phyloP scores from a whole-genome alignment of 1,139 yeast genomes.

The Taphrina flavorubra region DNA sequence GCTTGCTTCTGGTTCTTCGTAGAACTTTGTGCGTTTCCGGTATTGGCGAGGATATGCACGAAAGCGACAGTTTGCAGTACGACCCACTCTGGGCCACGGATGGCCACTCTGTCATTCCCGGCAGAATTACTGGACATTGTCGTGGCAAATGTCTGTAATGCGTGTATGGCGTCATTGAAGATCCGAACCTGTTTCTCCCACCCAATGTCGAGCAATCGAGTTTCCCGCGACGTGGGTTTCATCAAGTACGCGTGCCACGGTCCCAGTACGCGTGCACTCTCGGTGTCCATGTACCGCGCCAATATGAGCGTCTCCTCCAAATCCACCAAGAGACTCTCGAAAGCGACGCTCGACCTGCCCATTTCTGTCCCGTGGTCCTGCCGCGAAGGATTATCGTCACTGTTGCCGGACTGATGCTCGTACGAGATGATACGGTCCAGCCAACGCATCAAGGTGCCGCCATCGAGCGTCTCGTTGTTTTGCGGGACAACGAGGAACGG shows the following conservation, averaged over 20 bases:
- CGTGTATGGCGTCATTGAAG: constrained; percentile 2
- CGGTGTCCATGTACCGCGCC: neutral
- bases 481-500: neutral
- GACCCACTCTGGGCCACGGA: neutral
- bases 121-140: neutral
- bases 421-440: neutral
- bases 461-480: neutral
- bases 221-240: neutral
- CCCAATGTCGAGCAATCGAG: neutral
- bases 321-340: constrained; percentile 2
- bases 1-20: neutral
- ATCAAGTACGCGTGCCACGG: constrained; percentile 1
- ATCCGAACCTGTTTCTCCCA: neutral
- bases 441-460: neutral
- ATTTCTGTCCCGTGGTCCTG: too few species aligned
- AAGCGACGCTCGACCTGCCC: neutral
- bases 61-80: neutral
- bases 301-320: neutral
- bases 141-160: constrained; percentile 1
- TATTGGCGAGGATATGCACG: neutral
- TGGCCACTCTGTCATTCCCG: neutral
- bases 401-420: neutral
- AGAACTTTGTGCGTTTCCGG: neutral
- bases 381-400: too few species aligned
- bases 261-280: neutral